These are phyloP conservation scores for Epichloe gansuensis DNA, from an alignment of 2,329 filamentous ascomycete genomes.

Conservation along the genomic window DNA sequence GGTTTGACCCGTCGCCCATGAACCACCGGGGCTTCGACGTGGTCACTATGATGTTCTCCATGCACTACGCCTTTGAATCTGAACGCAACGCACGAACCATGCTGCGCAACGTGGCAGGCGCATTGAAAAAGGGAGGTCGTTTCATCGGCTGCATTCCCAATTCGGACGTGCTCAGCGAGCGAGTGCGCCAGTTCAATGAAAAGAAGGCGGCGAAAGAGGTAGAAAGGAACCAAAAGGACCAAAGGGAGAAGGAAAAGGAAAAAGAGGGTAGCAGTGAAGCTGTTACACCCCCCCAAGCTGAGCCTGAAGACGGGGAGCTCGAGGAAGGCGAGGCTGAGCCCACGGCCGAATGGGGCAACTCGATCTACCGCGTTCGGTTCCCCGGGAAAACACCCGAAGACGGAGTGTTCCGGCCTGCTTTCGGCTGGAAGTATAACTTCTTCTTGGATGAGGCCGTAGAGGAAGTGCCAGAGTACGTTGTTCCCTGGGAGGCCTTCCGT, in stretches of 20 bases:
- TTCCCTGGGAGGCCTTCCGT: slow-evolving; percentile 96
- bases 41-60: slow-evolving; percentile 98
- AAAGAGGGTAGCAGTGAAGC: neutral
- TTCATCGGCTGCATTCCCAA: slow-evolving; percentile 97
- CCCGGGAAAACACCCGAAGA: slow-evolving; percentile 70
- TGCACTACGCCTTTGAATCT: slow-evolving; percentile 96
- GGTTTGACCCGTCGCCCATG: slow-evolving; percentile 68
- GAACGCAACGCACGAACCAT: slow-evolving; percentile 84
- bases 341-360: slow-evolving; percentile 79
- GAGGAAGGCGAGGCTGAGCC: slow-evolving; percentile 51
- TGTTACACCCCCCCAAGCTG: slow-evolving; percentile 11
- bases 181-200: slow-evolving; percentile 66
- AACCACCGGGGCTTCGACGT: slow-evolving; percentile 79
- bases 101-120: slow-evolving; percentile 82
- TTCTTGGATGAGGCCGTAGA: slow-evolving; percentile 93
- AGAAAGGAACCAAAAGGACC: slow-evolving; percentile 25
- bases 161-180: slow-evolving; percentile 73
- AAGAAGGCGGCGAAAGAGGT: slow-evolving; percentile 26
- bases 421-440: slow-evolving; percentile 97
- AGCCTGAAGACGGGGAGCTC: slow-evolving; percentile 30
- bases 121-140: slow-evolving; percentile 83
- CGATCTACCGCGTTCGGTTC: slow-evolving; percentile 83
- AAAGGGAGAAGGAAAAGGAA: slow-evolving; percentile 14
- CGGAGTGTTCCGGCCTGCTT: slow-evolving; percentile 85
- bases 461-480: slow-evolving; percentile 91